Conservation (phyloP, 257 asterid genomes). For the Euphrasia confusa region DNA sequence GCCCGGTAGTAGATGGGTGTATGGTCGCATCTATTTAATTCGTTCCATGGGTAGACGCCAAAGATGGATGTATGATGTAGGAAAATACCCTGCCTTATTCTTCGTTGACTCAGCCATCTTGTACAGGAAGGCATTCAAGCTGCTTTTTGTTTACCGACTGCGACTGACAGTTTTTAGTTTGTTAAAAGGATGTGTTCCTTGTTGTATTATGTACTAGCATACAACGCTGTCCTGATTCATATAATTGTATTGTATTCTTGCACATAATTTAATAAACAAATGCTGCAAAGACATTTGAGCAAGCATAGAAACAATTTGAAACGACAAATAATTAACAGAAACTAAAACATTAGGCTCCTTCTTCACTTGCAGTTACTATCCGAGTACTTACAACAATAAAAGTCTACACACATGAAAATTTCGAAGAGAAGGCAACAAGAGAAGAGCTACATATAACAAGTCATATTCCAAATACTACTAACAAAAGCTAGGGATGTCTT, state of each 20-base stretch:
- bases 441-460: no score
- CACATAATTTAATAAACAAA: neutral
- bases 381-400: neutral
- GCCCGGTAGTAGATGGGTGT: constrained; percentile 70
- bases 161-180: no score
- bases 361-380: neutral
- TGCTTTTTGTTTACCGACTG: neutral
- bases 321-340: no score
- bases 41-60: constrained; percentile 49
- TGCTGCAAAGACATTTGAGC: neutral
- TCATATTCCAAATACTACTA: neutral
- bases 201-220: no score
- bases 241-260: neutral
- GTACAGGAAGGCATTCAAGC: constrained; percentile 26
- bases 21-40: constrained; percentile 88
- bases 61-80: constrained; percentile 40
- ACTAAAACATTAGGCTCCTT: neutral
- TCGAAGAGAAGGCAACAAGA: no score
- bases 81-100: neutral
- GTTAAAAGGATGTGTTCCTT: neutral
- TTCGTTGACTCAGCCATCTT: constrained; percentile 11
- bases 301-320: neutral
- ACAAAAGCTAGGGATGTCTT: neutral
- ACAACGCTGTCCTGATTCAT: no score
- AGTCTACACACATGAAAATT: no score